Percentiles rank a stretch among this genome's conserved stretches.
These are phyloP conservation scores for Flaveria linearis DNA, from an alignment of 129 eudicot species.

Conservation along the genomic window DNA sequence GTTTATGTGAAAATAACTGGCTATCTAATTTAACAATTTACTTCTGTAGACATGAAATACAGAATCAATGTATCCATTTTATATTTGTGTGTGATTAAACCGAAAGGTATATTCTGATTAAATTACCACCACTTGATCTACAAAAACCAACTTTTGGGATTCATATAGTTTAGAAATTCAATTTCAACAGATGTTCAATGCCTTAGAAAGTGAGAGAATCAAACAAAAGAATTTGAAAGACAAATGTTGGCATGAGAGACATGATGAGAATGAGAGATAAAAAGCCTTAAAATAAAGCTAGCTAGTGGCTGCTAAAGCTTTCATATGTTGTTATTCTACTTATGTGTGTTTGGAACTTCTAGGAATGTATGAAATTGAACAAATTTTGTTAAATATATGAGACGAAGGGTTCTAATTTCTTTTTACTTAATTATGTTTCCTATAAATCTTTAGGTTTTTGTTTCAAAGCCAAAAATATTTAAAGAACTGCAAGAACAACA, in stretches of 20 bases:
- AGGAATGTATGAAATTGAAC: conserved; percentile 5
- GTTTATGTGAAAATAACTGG: neutral
- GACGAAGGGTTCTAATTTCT: neutral
- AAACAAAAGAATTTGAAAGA: conserved; percentile 2
- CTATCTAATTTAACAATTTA: too few relatives aligned
- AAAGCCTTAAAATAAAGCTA: conserved; percentile 20
- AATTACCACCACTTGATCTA: neutral
- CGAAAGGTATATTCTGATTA: neutral
- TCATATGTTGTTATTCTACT: conserved; percentile 23
- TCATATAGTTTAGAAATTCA: neutral
- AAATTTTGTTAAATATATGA: conserved; percentile 4
- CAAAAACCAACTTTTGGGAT: neutral
- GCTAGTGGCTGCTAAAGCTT: conserved; percentile 23
- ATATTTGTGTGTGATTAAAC: neutral
- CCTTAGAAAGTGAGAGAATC: conserved; percentile 9
- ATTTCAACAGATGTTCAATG: conserved; percentile 7
- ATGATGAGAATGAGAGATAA: conserved; percentile 33
- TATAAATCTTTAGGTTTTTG: too few relatives aligned
- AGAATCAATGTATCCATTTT: neutral
- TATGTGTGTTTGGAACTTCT: conserved; percentile 20
- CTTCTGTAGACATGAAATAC: neutral
- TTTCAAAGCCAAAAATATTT: too few relatives aligned
- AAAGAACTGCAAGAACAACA: too few relatives aligned
- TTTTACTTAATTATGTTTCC: neutral
- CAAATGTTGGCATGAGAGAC: conserved; percentile 25